These are phyloP conservation scores for Garcia nutans DNA, from an alignment of 345 rosid genomes.

Conservation along the genomic window DNA sequence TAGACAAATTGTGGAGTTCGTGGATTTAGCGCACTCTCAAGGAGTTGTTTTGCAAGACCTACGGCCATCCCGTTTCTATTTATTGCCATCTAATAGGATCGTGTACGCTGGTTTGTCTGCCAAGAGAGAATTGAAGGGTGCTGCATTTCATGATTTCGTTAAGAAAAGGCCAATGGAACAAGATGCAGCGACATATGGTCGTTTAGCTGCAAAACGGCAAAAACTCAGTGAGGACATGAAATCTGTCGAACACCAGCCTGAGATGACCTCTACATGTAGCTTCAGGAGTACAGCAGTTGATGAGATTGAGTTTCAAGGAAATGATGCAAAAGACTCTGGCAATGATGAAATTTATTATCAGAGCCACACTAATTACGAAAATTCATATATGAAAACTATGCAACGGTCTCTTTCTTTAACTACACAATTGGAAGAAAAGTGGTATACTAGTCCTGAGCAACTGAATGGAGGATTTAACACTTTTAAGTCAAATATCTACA, in stretches of 20 bases:
- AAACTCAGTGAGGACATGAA: constrained; percentile 29
- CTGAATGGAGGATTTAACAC: constrained; percentile 39
- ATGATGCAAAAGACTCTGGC: constrained; percentile 32
- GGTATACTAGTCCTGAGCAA: constrained; percentile 71
- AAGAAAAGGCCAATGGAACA: constrained; percentile 44
- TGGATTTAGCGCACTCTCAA: constrained; percentile 63
- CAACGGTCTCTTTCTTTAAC: constrained; percentile 30
- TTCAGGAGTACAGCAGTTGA: constrained; percentile 27
- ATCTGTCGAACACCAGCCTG: constrained; percentile 26
- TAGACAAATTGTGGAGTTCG: constrained; percentile 66
- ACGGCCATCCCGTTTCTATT: constrained; percentile 48
- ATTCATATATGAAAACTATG: constrained; percentile 22
- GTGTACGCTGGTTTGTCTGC: constrained; percentile 51
- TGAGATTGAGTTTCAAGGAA: constrained; percentile 21
- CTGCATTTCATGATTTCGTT: constrained; percentile 30
- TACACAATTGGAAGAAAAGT: constrained; percentile 50
- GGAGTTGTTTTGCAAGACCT: constrained; percentile 55
- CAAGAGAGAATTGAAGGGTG: constrained; percentile 31
- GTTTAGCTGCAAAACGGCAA: constrained; percentile 41
- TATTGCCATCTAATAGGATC: constrained; percentile 47
- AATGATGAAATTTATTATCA: constrained; percentile 33
- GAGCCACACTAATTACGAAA: constrained; percentile 22
- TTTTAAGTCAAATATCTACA: constrained; percentile 57
- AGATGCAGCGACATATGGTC: constrained; percentile 17
- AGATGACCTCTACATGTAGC: constrained; percentile 27